A percentile compares a stretch with the other conserved stretches of the same genome.
These are phyloP conservation scores for Deakozyma indianensis DNA, from an alignment of 805 yeast genomes.

Conservation along the genomic window DNA sequence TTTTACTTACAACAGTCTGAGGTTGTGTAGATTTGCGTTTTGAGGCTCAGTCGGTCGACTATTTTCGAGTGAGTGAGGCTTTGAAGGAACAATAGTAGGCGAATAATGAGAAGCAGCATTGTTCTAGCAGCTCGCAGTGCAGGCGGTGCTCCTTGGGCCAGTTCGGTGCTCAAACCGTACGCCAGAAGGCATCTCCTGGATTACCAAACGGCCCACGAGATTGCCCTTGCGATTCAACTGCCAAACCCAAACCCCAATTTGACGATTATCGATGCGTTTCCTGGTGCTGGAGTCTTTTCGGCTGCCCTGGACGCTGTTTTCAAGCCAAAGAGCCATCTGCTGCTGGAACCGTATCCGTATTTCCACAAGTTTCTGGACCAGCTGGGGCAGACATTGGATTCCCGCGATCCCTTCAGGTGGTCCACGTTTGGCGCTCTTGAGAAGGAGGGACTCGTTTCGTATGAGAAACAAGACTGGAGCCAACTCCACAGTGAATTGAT, in stretches of 20 bases:
- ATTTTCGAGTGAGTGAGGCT: no score
- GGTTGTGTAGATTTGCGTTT: no score
- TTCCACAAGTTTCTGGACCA: conserved; percentile 14
- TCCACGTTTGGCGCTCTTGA: conserved; percentile 35
- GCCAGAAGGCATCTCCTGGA: conserved; percentile 16
- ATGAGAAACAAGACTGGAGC: conserved; percentile 23
- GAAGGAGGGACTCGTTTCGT: conserved; percentile 29
- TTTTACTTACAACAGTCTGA: no score
- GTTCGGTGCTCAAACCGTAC: conserved; percentile 5
- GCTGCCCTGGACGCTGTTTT: conserved; percentile 44
- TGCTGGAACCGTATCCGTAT: conserved; percentile 39
- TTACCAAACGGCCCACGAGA: conserved; percentile 15
- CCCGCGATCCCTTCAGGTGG: conserved; percentile 57
- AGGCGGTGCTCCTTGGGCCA: no score
- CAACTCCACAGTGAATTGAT: conserved; percentile 40
- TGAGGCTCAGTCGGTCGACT: no score
- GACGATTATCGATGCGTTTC: conserved; percentile 21
- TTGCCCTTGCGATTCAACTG: conserved; percentile 36
- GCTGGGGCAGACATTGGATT: conserved; percentile 7
- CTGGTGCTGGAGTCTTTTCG: conserved; percentile 40
- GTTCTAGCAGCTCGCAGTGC: no score
- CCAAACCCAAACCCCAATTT: conserved; percentile 22
- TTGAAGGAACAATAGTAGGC: no score
- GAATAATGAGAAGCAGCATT: no score
- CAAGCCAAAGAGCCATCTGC: conserved; percentile 47